These are phyloP conservation scores for Tagetes patula DNA, from an alignment of 129 eudicot species.

Conservation along the genomic window DNA sequence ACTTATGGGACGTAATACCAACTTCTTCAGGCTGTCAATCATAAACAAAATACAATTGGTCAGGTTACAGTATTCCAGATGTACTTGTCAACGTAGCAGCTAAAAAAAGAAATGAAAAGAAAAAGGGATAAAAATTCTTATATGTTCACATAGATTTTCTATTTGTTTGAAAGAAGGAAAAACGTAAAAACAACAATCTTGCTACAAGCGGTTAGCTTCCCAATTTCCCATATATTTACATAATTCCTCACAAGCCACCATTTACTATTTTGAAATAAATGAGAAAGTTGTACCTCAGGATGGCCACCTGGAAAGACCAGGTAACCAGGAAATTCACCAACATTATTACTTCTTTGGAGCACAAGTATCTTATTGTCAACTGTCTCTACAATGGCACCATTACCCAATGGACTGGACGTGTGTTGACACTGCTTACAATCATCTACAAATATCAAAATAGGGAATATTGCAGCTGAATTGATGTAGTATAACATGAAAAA, in stretches of 20 bases:
- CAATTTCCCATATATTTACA: not conserved
- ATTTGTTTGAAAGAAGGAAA: not conserved
- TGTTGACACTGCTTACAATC: slow-evolving; percentile 77
- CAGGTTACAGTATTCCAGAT: not conserved
- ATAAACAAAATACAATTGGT: slow-evolving; percentile 13
- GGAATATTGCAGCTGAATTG: slow-evolving; percentile 15
- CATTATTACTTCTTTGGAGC: slow-evolving; percentile 90
- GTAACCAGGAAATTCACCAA: slow-evolving; percentile 97
- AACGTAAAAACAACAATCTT: not conserved
- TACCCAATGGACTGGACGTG: slow-evolving; percentile 91
- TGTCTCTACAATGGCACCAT: slow-evolving; percentile 89
- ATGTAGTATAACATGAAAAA: not conserved
- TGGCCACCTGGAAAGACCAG: slow-evolving; percentile 98
- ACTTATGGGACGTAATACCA: slow-evolving; percentile 52
- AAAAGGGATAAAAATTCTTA: not conserved
- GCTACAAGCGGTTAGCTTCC: not conserved
- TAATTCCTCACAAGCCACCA: not conserved
- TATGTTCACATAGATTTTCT: not conserved
- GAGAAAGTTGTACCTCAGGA: slow-evolving; percentile 67
- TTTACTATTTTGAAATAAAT: not conserved
- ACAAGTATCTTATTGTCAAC: slow-evolving; percentile 69
- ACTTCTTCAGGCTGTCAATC: slow-evolving; percentile 82
- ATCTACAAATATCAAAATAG: slow-evolving; percentile 39
- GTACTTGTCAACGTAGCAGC: not conserved
- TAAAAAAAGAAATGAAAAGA: not conserved